Conservation (phyloP, 371 early-diverging fungal species). For the Mortierella sp. region DNA sequence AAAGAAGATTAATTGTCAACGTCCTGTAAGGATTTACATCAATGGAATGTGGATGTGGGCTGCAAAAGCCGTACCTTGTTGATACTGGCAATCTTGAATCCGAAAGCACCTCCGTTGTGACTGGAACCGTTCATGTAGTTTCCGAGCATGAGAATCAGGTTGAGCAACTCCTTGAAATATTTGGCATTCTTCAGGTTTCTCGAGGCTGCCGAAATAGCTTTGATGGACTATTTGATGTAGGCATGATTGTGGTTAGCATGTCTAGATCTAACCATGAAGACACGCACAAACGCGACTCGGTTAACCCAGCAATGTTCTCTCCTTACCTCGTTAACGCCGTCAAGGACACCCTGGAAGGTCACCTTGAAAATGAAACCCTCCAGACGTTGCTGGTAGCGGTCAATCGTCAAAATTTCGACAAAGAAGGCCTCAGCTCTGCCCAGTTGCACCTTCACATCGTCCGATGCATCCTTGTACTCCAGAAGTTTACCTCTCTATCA, state of each 20-base stretch:
- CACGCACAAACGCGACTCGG: neutral
- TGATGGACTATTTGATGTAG: slow-evolving; percentile 1
- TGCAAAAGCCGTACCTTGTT: slow-evolving; percentile 70
- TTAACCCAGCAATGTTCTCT: neutral
- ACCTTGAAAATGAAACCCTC: slow-evolving; percentile 81
- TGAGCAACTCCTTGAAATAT: slow-evolving; percentile 44
- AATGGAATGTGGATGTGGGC: no score
- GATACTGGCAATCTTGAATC: slow-evolving; percentile 89
- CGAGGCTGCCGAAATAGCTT: neutral
- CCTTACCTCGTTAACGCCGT: slow-evolving; percentile 77
- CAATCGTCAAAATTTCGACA: slow-evolving; percentile 87
- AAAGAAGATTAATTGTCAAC: slow-evolving; percentile 1
- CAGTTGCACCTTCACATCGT: slow-evolving; percentile 73
- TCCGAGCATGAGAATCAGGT: slow-evolving; percentile 88
- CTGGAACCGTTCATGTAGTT: slow-evolving; percentile 94
- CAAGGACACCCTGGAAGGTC: slow-evolving; percentile 81
- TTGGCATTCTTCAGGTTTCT: slow-evolving; percentile 56
- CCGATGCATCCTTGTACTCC: slow-evolving; percentile 76
- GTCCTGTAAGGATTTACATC: neutral
- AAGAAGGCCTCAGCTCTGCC: slow-evolving; percentile 88
- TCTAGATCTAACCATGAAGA: no score
- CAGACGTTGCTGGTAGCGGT: slow-evolving; percentile 85
- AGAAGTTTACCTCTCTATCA: slow-evolving; percentile 70
- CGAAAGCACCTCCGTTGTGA: slow-evolving; percentile 92
- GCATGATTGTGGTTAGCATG: neutral